Evolutionary conservation across 2,329 filamentous ascomycete genomes (phyloP), one percentile per base, ranked within the genome.

Genomic region (Penicillium expansum): DNA sequence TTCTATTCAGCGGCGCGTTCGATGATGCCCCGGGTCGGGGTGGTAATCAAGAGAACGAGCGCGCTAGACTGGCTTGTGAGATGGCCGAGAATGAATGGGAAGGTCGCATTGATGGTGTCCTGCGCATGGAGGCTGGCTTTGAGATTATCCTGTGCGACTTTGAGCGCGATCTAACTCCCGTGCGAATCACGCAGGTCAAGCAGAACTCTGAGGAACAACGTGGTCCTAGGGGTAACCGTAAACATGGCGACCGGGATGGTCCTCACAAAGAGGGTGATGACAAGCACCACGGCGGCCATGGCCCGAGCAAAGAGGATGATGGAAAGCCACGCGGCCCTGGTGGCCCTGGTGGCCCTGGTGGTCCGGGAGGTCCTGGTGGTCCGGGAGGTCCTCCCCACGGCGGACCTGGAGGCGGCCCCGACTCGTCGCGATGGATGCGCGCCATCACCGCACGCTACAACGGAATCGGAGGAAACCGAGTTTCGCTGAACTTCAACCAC

Each of bases 141-240:
- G 88, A 91, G 70, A 78, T 89, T 52, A 87, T 90, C 48, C 76
- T 87, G 20, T 91, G 87, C 68, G 76, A 86, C 52, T 90, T 91
- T 60, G 71, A 70, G 33, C 66, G 73, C 13, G 67, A 76, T 60
- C 62, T 81, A 1, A 65, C 74, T 13, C 58, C 73, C 6, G 61
- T 74, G 7, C 65, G 69, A 6, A 72, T 77, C 20, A 70, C 63
- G 10, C 65, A 67, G 49, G 67, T 65, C 9, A 68, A 66, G 22
- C 37, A 52, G 2, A 33, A 10, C 18, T 16, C 52, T 10, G 42
- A 49, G 27, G 16, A 38, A 16, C 11, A 37, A 0, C 20, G 7
- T 22, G 22, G 20, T 2, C 24, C 30, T 2, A 11, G n/a, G 16
- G 37, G 2, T 18, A 16, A 29, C 14, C 11, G 32, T 27, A 22